Conservation (phyloP, 352 stramenopile genomes). For the Pythium coloratum region DNA sequence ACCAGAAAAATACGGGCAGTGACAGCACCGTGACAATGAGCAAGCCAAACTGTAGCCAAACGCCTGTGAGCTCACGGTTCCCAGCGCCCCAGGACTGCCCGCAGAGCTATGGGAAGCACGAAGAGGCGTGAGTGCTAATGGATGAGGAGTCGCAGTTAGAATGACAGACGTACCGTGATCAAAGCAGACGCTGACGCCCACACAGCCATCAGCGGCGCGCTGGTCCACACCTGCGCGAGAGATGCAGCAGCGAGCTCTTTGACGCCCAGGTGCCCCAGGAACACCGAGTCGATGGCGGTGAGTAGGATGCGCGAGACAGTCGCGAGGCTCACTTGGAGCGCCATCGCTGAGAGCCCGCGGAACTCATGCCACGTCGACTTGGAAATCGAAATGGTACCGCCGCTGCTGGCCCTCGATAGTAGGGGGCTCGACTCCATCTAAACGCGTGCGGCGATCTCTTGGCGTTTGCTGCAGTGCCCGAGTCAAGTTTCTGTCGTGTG, state of each 20-base stretch:
- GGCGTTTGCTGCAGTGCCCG: neutral
- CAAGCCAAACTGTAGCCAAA: slow-evolving; percentile 74
- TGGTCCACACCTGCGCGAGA: slow-evolving; percentile 72
- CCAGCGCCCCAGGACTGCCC: slow-evolving; percentile 68
- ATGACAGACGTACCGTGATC: slow-evolving; percentile 44
- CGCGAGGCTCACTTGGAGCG: slow-evolving; percentile 60
- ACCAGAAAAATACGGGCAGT: slow-evolving; percentile 63
- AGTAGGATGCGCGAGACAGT: slow-evolving; percentile 63
- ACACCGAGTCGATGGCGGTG: slow-evolving; percentile 71
- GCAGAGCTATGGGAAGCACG: slow-evolving; percentile 42
- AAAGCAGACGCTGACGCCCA: slow-evolving; percentile 62
- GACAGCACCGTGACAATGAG: slow-evolving; percentile 56
- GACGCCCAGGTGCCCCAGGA: slow-evolving; percentile 77
- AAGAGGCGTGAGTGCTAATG: neutral
- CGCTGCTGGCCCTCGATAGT: slow-evolving; percentile 29
- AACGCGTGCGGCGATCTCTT: neutral
- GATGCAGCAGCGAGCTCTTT: slow-evolving; percentile 68
- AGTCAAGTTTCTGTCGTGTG: neutral
- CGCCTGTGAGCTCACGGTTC: slow-evolving; percentile 66
- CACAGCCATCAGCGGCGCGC: slow-evolving; percentile 58
- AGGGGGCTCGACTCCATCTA: slow-evolving; percentile 42
- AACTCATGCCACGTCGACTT: slow-evolving; percentile 55
- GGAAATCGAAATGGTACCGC: neutral
- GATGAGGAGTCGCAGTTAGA: neutral
- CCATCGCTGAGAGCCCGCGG: slow-evolving; percentile 57